phyloP scores from a whole-genome alignment of 345 rosid species.

The Brassica rapa region DNA sequence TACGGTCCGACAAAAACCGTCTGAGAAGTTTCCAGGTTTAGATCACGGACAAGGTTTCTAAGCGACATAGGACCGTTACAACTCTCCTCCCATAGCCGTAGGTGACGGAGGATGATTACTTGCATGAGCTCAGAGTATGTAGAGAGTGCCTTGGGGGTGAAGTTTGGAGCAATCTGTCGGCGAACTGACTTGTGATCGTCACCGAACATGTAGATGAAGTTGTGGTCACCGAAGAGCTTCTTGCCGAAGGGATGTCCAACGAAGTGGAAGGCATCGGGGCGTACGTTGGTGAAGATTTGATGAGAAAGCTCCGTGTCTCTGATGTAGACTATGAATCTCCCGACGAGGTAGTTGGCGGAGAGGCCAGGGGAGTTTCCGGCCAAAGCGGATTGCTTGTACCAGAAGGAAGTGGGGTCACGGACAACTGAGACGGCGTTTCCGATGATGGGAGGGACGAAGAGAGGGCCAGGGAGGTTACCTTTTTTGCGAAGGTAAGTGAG shows the following conservation, averaged over 20 bases:
- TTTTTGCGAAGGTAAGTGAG: slow-evolving; percentile 58
- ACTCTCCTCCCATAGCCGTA: slow-evolving; percentile 51
- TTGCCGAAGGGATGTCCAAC: slow-evolving; percentile 88
- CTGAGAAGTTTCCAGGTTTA: slow-evolving; percentile 89
- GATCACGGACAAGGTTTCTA: slow-evolving; percentile 60
- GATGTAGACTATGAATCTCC: slow-evolving; percentile 66
- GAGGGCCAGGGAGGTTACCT: slow-evolving; percentile 63
- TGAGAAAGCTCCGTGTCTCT: slow-evolving; percentile 70
- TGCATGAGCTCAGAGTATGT: slow-evolving; percentile 73
- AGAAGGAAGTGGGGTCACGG: slow-evolving; percentile 64
- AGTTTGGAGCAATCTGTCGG: slow-evolving; percentile 78
- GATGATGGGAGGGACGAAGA: slow-evolving; percentile 58
- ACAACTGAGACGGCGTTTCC: slow-evolving; percentile 64
- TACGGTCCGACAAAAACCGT: slow-evolving; percentile 83
- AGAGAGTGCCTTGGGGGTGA: slow-evolving; percentile 70
- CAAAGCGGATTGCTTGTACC: slow-evolving; percentile 56
- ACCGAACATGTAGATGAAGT: slow-evolving; percentile 80
- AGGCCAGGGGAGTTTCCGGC: slow-evolving; percentile 48
- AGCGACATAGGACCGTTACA: slow-evolving; percentile 43
- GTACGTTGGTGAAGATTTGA: slow-evolving; percentile 67
- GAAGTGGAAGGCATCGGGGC: slow-evolving; percentile 77
- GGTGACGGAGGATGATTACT: slow-evolving; percentile 59
- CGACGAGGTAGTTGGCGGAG: slow-evolving; percentile 68
- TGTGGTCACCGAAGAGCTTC: slow-evolving; percentile 83
- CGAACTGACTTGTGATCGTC: slow-evolving; percentile 84